Evolutionary conservation across 2,329 filamentous ascomycete genomes (phyloP), one percentile per base, ranked within the genome.

Genomic region (Aspergillus sp.): DNA sequence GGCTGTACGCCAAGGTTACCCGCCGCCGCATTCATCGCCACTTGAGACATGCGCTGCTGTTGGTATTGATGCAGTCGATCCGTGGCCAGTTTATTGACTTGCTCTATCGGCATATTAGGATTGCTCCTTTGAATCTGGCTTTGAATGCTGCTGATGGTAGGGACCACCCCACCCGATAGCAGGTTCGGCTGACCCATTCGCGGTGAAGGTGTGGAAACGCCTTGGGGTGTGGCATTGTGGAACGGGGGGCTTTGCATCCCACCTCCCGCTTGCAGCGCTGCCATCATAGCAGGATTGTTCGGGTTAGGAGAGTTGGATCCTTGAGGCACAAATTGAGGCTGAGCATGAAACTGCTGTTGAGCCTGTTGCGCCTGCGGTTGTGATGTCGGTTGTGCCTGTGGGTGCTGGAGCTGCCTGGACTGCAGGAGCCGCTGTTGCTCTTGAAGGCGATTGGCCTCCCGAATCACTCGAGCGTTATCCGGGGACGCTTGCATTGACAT

Each of bases 371-470:
- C 47, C 41, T 53, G 57, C 13, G 45, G 48, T 38, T 60, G 60
- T 19, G 53, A 54, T 28, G 54, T 48, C 15, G 48, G 30, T 31
- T 63, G 63, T 28, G 53, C 55, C 25, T 60, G 66, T 23, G 61
- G 63, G 17, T 59, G 61, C 8, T 54, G 66, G 22, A 70, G 73
- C 54, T 80, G 78, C 30, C 78, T 75, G 54, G 77, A 77, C 61
- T 90, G 87, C 11, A 89, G 83, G 47, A 91, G 87, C 48, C 87
- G 85, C 58, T 88, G 87, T 64, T 80, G 79, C 63, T 81, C 77
- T 70, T 82, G 80, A 34, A 82, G 71, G 48, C 80, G 77, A 63
- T 74, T 80, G 34, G 79, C 80, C 71, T 83, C 80, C 51, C 81
- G 76, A 41, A 81, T 76, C 28, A 83, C 77, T 9, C 81, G 79